phyloP scores from a whole-genome alignment of 2,329 filamentous ascomycete genomes.

The Fusarium tuaranense region DNA sequence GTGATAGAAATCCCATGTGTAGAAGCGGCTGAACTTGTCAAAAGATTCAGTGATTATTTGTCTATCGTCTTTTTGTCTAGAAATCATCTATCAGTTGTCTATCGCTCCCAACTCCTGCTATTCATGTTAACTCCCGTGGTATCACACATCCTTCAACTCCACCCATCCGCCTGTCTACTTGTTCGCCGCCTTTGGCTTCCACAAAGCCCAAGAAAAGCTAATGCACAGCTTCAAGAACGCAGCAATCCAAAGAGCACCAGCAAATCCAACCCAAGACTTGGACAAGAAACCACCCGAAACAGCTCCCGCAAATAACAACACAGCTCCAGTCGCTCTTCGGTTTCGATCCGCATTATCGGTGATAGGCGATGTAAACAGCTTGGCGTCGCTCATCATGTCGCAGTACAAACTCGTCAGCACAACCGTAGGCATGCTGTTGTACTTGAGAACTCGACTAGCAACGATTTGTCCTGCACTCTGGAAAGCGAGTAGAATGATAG shows the following conservation, averaged over 20 bases:
- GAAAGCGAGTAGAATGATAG: constrained; percentile 42
- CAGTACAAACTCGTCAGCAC: constrained; percentile 45
- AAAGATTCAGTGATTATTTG: neutral
- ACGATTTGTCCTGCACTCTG: constrained; percentile 45
- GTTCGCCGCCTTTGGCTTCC: constrained; percentile 37
- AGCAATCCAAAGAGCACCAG: constrained; percentile 44
- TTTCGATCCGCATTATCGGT: constrained; percentile 43
- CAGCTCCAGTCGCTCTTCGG: constrained; percentile 33
- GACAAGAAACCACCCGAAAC: constrained; percentile 42
- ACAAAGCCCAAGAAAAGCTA: constrained; percentile 35
- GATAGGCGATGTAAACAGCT: constrained; percentile 39
- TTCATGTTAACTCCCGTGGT: neutral
- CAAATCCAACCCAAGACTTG: constrained; percentile 44
- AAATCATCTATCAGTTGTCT: neutral
- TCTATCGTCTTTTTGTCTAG: neutral
- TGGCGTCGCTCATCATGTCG: constrained; percentile 44
- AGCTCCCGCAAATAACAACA: constrained; percentile 39
- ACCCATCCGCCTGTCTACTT: neutral
- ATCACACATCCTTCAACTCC: neutral
- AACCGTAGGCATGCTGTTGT: constrained; percentile 43
- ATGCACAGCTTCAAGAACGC: constrained; percentile 42
- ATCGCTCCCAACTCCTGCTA: neutral
- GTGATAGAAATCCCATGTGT: neutral
- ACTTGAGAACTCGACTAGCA: constrained; percentile 43
- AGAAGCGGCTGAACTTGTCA: neutral